Evolutionary conservation across 1,284 basidiomycete species (phyloP), one percentile per base, ranked within the genome.

Genomic region (Dichomitus squalens): DNA sequence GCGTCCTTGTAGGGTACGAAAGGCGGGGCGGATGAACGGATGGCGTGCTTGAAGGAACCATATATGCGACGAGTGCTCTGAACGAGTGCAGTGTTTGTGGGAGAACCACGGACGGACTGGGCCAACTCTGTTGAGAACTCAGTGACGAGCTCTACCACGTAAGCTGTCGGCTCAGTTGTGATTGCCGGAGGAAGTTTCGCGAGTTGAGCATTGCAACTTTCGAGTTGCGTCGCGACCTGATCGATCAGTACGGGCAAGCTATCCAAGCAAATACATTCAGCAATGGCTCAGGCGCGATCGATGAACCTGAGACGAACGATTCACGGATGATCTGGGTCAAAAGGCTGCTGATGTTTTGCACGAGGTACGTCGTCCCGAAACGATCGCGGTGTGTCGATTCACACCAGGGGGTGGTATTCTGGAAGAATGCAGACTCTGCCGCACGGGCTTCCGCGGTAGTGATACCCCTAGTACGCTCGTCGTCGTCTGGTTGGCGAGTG

Each of bases 401-500:
- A 20, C 65, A 75, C 87, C 87, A 89, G 0, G 86, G 86, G 0
- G 66, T 7, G 0, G 73, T 82, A 0, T 58, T 68, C 11, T 75
- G 66, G 61, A 89, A 88, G 61, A 80, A 88, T 0, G 72, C 56
- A 0, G 65, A 50, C 16, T 82, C 81, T 0, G 71, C 67, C 4
- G 58, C 60, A 41, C 83, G 76, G 0, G 80, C 76, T 16, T 75
- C 75, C 0, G 66, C 52, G 7, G 71, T 68, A 0, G 77, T 70
- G 4, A 80, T 70, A 0, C 70, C 70, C 7, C 67, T 63, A 9
- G 66, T 64, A 0, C 87, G 79, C 57, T 86, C 81, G 2, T 70
- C 75, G 60, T 88, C 86, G 54, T 86, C 79, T 0, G 85, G 83
- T n/a, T 87, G 81, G 35, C 84, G 83, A 35, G 86, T 84, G 47